A percentile compares a stretch with the other conserved stretches of the same genome.
Evolutionary conservation across 306 rosid species (phyloP).

Genomic region (Pachyrhizus erosus): DNA sequence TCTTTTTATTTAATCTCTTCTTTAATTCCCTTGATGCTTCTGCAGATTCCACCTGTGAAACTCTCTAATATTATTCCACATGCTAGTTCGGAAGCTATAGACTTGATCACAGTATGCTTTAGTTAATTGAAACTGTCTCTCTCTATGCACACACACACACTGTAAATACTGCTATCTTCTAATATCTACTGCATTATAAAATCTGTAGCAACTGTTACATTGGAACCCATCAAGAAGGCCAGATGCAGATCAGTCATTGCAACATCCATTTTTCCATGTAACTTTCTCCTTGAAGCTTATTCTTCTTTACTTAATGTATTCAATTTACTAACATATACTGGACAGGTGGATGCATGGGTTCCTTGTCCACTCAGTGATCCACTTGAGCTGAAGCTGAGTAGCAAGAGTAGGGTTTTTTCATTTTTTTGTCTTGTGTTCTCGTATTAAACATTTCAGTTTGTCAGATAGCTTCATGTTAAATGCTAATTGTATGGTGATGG

Average conservation of each 20-base stretch:
- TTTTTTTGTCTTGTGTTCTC: conserved; percentile 18
- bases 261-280: conserved; percentile 86
- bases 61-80: conserved; percentile 76
- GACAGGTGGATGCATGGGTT: conserved; percentile 67
- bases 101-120: conserved; percentile 70
- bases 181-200: conserved; percentile 39
- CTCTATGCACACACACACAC: neutral
- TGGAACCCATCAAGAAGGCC: conserved; percentile 92
- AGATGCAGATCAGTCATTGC: conserved; percentile 72
- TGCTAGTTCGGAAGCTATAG: conserved; percentile 84
- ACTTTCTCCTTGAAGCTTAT: conserved; percentile 39
- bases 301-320: conserved; percentile 26
- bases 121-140: conserved; percentile 22
- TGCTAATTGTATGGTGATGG: conserved; percentile 7
- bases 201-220: conserved; percentile 67
- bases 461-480: conserved; percentile 17
- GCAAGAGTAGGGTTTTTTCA: conserved; percentile 56
- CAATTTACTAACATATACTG: conserved; percentile 47
- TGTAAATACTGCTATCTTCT: conserved; percentile 16
- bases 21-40: conserved; percentile 28
- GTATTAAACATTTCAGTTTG: conserved; percentile 28
- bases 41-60: conserved; percentile 69
- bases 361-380: conserved; percentile 69
- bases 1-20: conserved; percentile 22
- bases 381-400: conserved; percentile 85